A percentile compares a stretch with the other conserved stretches of the same genome.
Evolutionary conservation across 1,139 yeast species (phyloP).

Genomic region (Pichia sp.): DNA sequence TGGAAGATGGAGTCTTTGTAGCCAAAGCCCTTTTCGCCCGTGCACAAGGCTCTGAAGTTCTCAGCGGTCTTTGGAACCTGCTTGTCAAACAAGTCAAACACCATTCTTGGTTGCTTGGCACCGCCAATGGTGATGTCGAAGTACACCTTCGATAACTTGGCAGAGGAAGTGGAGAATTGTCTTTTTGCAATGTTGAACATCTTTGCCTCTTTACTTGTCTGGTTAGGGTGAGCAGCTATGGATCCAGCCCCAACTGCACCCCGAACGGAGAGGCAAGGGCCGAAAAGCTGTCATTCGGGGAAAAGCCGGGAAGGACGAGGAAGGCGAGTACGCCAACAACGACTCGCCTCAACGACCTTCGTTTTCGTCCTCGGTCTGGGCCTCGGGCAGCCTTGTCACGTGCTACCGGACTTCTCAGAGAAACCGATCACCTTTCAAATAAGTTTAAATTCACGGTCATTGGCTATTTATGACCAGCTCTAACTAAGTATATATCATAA

Average conservation of each 20-base stretch:
- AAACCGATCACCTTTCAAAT: too few species aligned
- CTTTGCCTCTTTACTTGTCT: conserved; percentile 1
- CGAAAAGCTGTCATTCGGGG: neutral
- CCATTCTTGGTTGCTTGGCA: conserved; percentile 35
- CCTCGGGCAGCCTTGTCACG: too few species aligned
- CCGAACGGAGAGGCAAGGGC: neutral
- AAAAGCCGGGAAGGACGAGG: too few species aligned
- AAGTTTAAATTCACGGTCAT: neutral
- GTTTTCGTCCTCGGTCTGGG: too few species aligned
- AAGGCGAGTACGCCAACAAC: too few species aligned
- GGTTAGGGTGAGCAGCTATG: neutral
- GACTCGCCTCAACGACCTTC: too few species aligned
- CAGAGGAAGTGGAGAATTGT: conserved; percentile 37
- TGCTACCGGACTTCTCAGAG: too few species aligned
- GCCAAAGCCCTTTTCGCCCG: conserved; percentile 98
- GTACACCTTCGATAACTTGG: conserved; percentile 49
- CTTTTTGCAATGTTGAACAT: conserved; percentile 35
- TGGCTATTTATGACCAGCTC: neutral
- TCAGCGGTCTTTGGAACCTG: conserved; percentile 98
- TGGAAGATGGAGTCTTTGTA: conserved; percentile 91
- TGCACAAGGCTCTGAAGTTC: conserved; percentile 94
- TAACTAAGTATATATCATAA: neutral
- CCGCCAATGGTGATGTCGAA: conserved; percentile 76
- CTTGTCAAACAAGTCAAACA: conserved; percentile 43
- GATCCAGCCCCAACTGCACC: neutral